A percentile compares a stretch with the other conserved stretches of the same genome.
These are phyloP conservation scores for Lichtheimia hyalospora DNA, from an alignment of 371 early-diverging fungal species.

Conservation along the genomic window DNA sequence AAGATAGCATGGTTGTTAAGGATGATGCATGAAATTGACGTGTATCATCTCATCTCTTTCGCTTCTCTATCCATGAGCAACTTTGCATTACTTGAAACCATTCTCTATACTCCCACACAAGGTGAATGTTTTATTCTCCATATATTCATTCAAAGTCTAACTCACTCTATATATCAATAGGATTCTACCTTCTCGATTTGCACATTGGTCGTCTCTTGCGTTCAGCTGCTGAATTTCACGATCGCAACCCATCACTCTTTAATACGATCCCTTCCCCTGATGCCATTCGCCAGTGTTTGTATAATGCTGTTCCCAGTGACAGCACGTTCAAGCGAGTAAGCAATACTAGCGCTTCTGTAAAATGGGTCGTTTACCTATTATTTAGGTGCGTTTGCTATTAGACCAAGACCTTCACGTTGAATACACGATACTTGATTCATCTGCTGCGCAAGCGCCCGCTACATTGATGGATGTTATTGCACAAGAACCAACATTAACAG, in stretches of 20 bases:
- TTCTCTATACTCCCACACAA: constrained; percentile 47
- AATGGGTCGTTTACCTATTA: not conserved
- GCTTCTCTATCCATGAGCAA: constrained; percentile 6
- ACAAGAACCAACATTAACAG: constrained; percentile 8
- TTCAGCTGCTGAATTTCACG: constrained; percentile 22
- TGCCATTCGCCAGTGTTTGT: constrained; percentile 26
- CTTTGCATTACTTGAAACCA: constrained; percentile 53
- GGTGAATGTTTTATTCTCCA: constrained; percentile 23
- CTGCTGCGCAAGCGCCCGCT: not conserved
- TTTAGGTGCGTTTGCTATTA: constrained; percentile 50
- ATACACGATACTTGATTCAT: constrained; percentile 31
- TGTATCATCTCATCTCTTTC: no score
- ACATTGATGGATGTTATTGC: not conserved
- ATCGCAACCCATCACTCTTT: constrained; percentile 12
- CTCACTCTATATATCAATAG: not conserved
- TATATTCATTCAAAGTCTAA: not conserved
- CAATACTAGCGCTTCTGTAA: not conserved
- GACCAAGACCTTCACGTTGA: constrained; percentile 39
- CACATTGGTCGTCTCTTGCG: constrained; percentile 22
- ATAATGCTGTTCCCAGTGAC: constrained; percentile 21
- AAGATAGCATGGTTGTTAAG: no score
- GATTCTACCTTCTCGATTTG: constrained; percentile 33
- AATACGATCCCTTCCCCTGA: constrained; percentile 29
- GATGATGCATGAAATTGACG: no score
- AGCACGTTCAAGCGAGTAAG: not conserved